These are phyloP conservation scores for Sordariomycetes sp. DNA, from an alignment of 2,329 filamentous ascomycete genomes.

Conservation along the genomic window DNA sequence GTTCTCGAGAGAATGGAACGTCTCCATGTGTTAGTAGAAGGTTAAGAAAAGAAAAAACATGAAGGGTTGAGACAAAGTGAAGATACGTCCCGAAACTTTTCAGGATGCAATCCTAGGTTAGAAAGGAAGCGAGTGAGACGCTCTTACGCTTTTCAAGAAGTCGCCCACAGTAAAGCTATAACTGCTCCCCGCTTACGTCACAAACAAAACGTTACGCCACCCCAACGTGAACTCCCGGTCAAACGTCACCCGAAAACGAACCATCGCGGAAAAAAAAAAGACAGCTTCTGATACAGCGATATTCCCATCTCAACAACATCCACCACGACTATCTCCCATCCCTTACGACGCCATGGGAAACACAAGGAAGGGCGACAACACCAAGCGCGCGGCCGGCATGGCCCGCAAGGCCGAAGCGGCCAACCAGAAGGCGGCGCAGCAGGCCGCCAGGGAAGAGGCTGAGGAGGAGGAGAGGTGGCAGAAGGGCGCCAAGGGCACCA, in stretches of 20 bases:
- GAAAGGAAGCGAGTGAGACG: too few relatives aligned
- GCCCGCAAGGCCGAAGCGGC: slow-evolving; percentile 86
- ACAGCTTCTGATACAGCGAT: background rate
- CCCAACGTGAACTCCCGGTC: background rate
- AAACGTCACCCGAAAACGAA: background rate
- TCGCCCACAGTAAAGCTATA: too few relatives aligned
- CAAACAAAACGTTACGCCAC: too few relatives aligned
- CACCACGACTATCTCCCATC: background rate
- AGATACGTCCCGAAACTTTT: too few relatives aligned
- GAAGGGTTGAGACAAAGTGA: too few relatives aligned
- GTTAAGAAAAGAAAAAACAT: too few relatives aligned
- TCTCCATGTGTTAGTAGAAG: too few relatives aligned
- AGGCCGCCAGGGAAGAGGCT: slow-evolving; percentile 50
- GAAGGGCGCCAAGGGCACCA: slow-evolving; percentile 70
- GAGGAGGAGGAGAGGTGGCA: slow-evolving; percentile 68
- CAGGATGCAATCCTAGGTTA: too few relatives aligned
- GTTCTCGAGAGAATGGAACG: too few relatives aligned
- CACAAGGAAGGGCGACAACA: slow-evolving; percentile 66
- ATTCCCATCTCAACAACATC: background rate
- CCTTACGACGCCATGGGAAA: slow-evolving; percentile 15
- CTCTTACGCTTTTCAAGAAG: too few relatives aligned
- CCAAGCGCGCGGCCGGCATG: slow-evolving; percentile 82
- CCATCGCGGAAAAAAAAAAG: background rate
- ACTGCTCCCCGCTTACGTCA: too few relatives aligned
- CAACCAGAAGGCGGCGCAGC: slow-evolving; percentile 61